Evolutionary conservation across 345 rosid genomes (phyloP), one percentile per base, ranked within the genome.

Genomic region (Conringia planisiliqua): DNA sequence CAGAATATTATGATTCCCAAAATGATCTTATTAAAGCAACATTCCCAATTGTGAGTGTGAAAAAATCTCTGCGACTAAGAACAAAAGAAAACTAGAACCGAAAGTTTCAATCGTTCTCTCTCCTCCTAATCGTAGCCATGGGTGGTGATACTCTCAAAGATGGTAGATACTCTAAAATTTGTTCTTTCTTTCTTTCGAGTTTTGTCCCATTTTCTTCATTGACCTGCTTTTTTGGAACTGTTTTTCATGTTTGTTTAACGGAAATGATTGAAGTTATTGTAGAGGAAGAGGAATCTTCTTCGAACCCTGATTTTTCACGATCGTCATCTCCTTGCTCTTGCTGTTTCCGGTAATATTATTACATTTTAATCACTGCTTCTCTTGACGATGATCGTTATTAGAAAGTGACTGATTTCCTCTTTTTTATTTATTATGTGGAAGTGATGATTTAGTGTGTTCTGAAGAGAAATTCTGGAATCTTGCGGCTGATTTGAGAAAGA

Each of bases 241-340:
- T 61, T 67, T 67, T 13, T 55, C 62, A 67, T 57, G 68, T 67
- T 60, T 68, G 20, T 38, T 44, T 13, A 54, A 66, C 29, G 4
- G 12, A 48, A 58, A 36, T 50, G 22, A 47, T 38, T 38, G 2
- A 38, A 58, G 30, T 39, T 50, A 0, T 75, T 67, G 29, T 64
- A 81, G 83, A 80, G n/a, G 82, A 80, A n/a, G 79, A 78, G 22
- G 77, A 47, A 44, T 58, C 68, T 52, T 72, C 67, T 2, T 62
- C 62, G 16, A 52, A 66, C 62, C 68, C 47, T 55, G 79, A 54
- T 51, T 54, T 58, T 54, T 38, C 61, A 43, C 63, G 24, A 50
- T 56, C 66, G 35, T 48, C 78, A 20, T 52, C 78, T 56, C 50
- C 26, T 18, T 11, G 30, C 22, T 66, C 78, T 30, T 50, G 50